These are phyloP conservation scores for Wallacemonas sp. DNA, from an alignment of 208 protist species.

Conservation along the genomic window DNA sequence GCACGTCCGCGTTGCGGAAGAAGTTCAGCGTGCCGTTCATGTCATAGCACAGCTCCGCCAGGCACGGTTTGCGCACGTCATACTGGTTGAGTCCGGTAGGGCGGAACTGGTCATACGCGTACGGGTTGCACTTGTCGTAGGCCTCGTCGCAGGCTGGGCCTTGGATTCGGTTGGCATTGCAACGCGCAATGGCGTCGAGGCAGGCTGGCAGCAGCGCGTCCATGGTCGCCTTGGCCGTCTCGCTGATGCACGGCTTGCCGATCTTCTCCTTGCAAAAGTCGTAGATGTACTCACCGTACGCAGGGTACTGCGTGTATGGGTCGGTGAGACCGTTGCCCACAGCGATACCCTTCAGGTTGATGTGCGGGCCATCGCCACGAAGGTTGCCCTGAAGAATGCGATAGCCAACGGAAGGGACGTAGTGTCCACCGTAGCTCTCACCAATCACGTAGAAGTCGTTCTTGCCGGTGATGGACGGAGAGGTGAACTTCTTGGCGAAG, in stretches of 20 bases:
- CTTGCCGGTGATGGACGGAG: constrained; percentile 30
- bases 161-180: constrained; percentile 24
- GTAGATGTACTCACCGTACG: constrained; percentile 68
- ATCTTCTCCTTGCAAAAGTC: constrained; percentile 53
- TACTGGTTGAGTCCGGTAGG: constrained; percentile 81
- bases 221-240: constrained; percentile 47
- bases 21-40: constrained; percentile 52
- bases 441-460: constrained; percentile 84
- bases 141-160: constrained; percentile 29
- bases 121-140: constrained; percentile 59
- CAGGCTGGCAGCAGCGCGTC: constrained; percentile 43
- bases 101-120: constrained; percentile 32
- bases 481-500: constrained; percentile 58
- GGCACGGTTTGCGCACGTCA: constrained; percentile 73
- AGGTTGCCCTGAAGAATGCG: constrained; percentile 49
- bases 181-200: constrained; percentile 37
- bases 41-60: constrained; percentile 86
- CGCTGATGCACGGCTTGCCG: constrained; percentile 53
- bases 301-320: constrained; percentile 71
- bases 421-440: constrained; percentile 88
- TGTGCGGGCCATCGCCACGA: constrained; percentile 28
- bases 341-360: constrained; percentile 73
- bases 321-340: constrained; percentile 92
- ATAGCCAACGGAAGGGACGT: constrained; percentile 55
- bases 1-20: constrained; percentile 50